Conservation (phyloP, 2,329 filamentous ascomycete species). For the Colletotrichum limetticola region DNA sequence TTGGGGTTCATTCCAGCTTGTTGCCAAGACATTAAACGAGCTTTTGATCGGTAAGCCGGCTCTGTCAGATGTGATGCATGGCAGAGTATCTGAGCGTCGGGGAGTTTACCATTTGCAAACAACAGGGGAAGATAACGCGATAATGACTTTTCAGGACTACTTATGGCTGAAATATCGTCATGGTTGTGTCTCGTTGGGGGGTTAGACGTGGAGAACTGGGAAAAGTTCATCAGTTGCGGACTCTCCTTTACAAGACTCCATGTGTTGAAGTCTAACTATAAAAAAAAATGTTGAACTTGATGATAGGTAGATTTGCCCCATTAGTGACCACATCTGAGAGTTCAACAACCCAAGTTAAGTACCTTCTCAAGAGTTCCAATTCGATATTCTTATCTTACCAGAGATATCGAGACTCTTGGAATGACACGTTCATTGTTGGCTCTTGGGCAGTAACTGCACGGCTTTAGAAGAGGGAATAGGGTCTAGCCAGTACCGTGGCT, state of each 20-base stretch:
- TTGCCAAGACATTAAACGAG: slow-evolving; percentile 8
- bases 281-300: too few relatives aligned
- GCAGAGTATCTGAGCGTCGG: not conserved
- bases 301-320: too few relatives aligned
- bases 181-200: not conserved
- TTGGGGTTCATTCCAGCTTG: not conserved
- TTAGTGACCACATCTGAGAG: too few relatives aligned
- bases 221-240: not conserved
- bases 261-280: too few relatives aligned
- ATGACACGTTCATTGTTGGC: too few relatives aligned
- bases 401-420: not conserved
- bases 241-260: too few relatives aligned
- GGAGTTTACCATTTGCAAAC: not conserved
- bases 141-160: not conserved
- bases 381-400: not conserved
- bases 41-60: not conserved
- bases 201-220: not conserved
- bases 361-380: not conserved
- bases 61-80: not conserved
- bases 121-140: not conserved
- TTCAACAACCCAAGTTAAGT: not conserved
- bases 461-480: not conserved
- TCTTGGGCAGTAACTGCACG: not conserved
- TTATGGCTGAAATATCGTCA: not conserved
- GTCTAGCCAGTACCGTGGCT: not conserved